phyloP scores from a whole-genome alignment of 75 land plant species.

The Azolla pinnata region DNA sequence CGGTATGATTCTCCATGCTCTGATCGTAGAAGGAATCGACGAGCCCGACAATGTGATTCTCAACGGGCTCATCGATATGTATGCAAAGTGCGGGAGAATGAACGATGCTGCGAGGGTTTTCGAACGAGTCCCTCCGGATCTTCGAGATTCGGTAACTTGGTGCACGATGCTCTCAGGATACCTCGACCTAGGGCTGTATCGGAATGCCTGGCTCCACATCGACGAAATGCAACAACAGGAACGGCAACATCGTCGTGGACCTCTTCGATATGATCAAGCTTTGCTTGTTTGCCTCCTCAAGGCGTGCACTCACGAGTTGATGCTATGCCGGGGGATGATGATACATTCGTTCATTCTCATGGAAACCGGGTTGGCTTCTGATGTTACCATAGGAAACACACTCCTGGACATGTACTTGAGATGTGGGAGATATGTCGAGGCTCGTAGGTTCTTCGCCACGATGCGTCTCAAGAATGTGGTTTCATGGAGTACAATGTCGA shows the following conservation, averaged over 20 bases:
- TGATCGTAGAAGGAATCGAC: conserved; percentile 20
- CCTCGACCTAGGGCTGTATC: conserved; percentile 13
- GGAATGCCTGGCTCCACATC: conserved; percentile 21
- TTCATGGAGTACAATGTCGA: conserved; percentile 56
- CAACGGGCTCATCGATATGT: conserved; percentile 51
- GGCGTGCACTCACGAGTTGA: conserved; percentile 18
- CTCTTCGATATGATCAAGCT: conserved; percentile 24
- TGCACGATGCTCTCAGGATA: conserved; percentile 40
- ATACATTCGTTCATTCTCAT: conserved; percentile 30
- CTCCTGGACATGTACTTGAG: conserved; percentile 56
- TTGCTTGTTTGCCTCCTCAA: conserved; percentile 35
- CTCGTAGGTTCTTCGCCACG: conserved; percentile 29
- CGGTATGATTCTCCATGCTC: conserved; percentile 37
- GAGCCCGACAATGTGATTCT: conserved; percentile 12
- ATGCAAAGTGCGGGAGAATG: conserved; percentile 44
- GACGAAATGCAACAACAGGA: conserved; percentile 31
- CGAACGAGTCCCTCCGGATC: conserved; percentile 23
- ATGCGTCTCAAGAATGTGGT: conserved; percentile 33
- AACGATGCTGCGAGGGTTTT: conserved; percentile 23
- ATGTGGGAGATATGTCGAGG: conserved; percentile 45
- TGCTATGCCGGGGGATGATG: conserved; percentile 16
- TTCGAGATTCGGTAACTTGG: conserved; percentile 44
- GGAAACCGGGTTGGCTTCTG: conserved; percentile 38
- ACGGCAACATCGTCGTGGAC: too few species aligned
- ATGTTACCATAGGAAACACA: conserved; percentile 39